Evolutionary conservation across 108 stramenopile genomes (phyloP), one percentile per base, ranked within the genome.

Genomic region (Cyclostephanos tholiformis): DNA sequence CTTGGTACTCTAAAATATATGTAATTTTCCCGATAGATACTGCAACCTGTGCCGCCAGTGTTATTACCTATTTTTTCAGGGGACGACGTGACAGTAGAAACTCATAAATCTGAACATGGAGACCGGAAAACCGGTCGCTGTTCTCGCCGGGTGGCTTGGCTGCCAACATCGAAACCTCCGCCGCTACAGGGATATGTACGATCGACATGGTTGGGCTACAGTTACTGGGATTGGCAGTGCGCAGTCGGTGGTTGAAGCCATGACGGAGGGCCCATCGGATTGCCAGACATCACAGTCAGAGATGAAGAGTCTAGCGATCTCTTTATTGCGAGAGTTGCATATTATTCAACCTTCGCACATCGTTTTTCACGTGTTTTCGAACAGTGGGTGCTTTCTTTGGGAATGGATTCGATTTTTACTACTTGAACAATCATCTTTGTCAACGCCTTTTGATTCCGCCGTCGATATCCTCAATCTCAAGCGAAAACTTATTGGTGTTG

Each of bases 301-400:
- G 32, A 80, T 91, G 88, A 51, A 89, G 63, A 65, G 69, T 14
- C 46, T 89, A 9, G 87, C 89, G 51, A 79, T 83, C 56, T 62
- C 82, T 23, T 57, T 82, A 30, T 67, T 92, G 25, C 66, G 49
- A 44, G 67, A 87, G 14, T 52, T 90, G 7, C 66, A 90, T 68
- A 49, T 46, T 50, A 64, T 66, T 26, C 69, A 80, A 68, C 67
- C 75, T 60, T 44, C 73, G 8, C 35, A 56, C 29, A 76, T 79
- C 43, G 32, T 95, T 6, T 77, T 91, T 61, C 91, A 95, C 64
- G 63, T 67, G 27, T 91, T 95, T 69, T 95, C 94, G 19, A 95
- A 95, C 75, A 89, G 88, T 0, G 91, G 94, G 19, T 89, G 90
- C 80, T 95, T 95, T 64, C 66, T 95, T 3, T 95, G 90, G 90